Evolutionary conservation across 2,329 filamentous ascomycete species (phyloP).

Genomic region (Aspergillus clavatus): DNA sequence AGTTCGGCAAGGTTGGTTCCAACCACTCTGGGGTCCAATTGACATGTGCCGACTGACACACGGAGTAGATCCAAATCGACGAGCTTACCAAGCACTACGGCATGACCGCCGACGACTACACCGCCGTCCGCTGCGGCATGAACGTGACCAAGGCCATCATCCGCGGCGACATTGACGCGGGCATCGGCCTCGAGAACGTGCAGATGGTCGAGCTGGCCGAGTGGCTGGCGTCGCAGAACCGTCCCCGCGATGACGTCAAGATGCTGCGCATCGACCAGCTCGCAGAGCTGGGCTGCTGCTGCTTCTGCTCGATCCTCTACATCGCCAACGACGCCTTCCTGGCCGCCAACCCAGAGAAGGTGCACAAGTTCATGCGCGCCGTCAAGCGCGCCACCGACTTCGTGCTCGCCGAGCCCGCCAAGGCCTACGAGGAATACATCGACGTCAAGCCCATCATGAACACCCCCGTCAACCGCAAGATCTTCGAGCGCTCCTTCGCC

Average conservation of each 20-base stretch:
- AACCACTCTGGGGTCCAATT: no score
- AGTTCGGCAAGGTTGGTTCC: constrained; percentile 61
- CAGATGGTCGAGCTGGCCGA: constrained; percentile 79
- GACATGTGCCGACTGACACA: background rate
- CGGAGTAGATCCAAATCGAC: constrained; percentile 66
- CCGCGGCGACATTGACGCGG: constrained; percentile 66
- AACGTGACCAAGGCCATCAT: constrained; percentile 75
- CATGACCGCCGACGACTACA: constrained; percentile 69
- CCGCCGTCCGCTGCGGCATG: constrained; percentile 73
- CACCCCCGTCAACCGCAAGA: constrained; percentile 66
- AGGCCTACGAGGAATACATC: constrained; percentile 64
- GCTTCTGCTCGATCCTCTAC: constrained; percentile 77
- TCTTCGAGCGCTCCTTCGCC: constrained; percentile 72
- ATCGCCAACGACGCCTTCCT: constrained; percentile 72
- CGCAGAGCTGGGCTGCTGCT: constrained; percentile 74
- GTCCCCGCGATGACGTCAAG: constrained; percentile 63
- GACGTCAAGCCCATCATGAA: constrained; percentile 69
- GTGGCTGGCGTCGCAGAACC: constrained; percentile 62
- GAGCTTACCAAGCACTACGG: constrained; percentile 74
- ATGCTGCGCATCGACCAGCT: constrained; percentile 80
- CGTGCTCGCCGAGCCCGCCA: constrained; percentile 59
- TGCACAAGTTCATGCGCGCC: constrained; percentile 64
- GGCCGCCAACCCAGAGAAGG: constrained; percentile 60
- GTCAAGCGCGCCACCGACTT: constrained; percentile 71
- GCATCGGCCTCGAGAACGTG: constrained; percentile 73